Base-by-base conservation (phyloP, 2,329 filamentous ascomycete species). In the Arthrobotrys musiformis region DNA sequence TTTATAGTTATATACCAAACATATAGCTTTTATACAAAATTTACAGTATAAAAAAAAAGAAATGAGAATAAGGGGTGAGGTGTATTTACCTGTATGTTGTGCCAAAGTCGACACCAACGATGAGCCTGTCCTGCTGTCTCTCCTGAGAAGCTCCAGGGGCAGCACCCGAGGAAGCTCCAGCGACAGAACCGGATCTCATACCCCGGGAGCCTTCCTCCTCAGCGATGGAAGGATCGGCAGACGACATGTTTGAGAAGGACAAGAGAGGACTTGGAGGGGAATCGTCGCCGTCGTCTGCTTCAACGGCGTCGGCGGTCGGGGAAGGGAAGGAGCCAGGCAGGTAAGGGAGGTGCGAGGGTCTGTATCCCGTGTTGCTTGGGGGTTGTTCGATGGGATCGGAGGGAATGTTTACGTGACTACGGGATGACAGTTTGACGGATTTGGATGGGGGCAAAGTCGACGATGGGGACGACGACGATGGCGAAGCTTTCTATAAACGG, bases 31-130 rank as follows among this genome's bases (percentile, higher is more conserved):
- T 19, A 30, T 37, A 56, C 46, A 60, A 50, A n/a, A n/a, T n/a
- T n/a, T 24, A 24, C n/a, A 17, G 52, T 35, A 35, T 35, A 30
- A n/a, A 40, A 58, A 37, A 54, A 48, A 9, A 19, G 46, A 22
- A 7, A n/a, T 40, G 6, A 2, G 7, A 30, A 26, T 35, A 44
- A 61, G 37, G 11, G n/a, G 22, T 13, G 13, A 26, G 35, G 8
- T n/a, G 33, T 22, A 30, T 54, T 77, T 46, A 70, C 66, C 67
- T 70, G 68, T 86, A 88, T 3, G 87, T 89, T 11, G 87, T 88
- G 26, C 87, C 87, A 79, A 88, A 88, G 80, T 88, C 87, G 73
- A 88, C 86, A 19, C 86, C 87, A 78, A 88, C 84, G 62, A 88
- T 84, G 76, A 88, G 52, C 28, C 72, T 64, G 48, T 76, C 72